Evolutionary conservation across 192 early-diverging fungal genomes (phyloP), one percentile per base, ranked within the genome.

Genomic region (Backusella liffmaniae): DNA sequence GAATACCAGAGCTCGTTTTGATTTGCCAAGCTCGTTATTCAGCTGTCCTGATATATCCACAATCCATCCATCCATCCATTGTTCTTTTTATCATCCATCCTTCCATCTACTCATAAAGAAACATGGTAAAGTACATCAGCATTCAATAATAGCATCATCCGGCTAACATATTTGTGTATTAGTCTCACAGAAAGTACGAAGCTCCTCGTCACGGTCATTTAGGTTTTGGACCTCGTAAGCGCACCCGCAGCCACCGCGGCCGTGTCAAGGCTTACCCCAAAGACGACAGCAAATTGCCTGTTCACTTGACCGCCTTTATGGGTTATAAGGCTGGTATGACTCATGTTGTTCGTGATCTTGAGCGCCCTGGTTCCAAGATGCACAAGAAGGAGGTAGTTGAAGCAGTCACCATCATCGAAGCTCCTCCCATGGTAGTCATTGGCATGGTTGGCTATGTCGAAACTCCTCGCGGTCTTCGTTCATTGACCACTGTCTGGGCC

Each of bases 271-370:
- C 98, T 71, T 99, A 97, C 96, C 98, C 98, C 86, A 95, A 95
- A 89, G 98, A 99, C 89, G 94, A 98, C 86, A 82, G 91, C 65
- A 89, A 88, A 83, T 95, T 96, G 89, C 91, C 95, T 67, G 96
- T 98, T 77, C 97, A 98, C 88, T 90, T 98, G 86, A 98, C 98
- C 37, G 98, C 98, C 84, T 99, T 97, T 91, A 89, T 99, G 82
- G 97, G 94, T 75, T 99, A 99, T 94, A 99, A 99, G 95, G 98
- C 98, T 59, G 98, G 98, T 86, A 99, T 99, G 98, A 98, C 96
- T 83, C 97, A 99, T 90, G 91, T 99, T 87, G 98, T 99, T 78
- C 96, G 98, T 78, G 98, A 99, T 89, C 84, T 99, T 73, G 96
- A 98, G 84, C 95, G 98, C 86, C 97, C 98, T 74, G 96, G 94